phyloP scores from a whole-genome alignment of 2,329 filamentous ascomycete species.

The Monilinia laxa region DNA sequence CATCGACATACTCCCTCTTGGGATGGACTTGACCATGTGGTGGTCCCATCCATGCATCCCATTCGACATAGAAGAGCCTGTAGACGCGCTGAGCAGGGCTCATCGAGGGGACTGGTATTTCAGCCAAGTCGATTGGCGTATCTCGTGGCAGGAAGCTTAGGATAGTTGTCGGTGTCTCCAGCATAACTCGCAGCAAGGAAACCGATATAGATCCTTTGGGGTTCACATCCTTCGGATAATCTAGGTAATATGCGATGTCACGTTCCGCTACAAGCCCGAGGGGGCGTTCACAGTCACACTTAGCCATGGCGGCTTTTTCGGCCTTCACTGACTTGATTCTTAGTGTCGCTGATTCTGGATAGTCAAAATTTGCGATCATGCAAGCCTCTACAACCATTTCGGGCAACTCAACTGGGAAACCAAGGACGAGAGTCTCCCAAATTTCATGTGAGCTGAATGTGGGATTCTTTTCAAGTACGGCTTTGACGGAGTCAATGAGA shows the following conservation, averaged over 20 bases:
- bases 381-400: slow-evolving; percentile 6
- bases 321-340: background rate
- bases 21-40: background rate
- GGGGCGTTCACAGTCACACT: background rate
- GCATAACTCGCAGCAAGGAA: background rate
- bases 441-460: background rate
- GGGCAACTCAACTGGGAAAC: background rate
- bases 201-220: background rate
- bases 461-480: background rate
- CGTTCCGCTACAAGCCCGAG: background rate
- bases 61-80: slow-evolving; percentile 6
- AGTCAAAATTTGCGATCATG: background rate
- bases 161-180: background rate
- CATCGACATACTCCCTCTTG: background rate
- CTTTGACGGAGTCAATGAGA: background rate
- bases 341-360: background rate
- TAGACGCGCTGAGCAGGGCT: background rate
- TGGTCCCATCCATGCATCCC: slow-evolving; percentile 18
- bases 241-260: background rate
- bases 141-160: background rate
- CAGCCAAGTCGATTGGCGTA: background rate
- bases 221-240: background rate
- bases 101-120: background rate
- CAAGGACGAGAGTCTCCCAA: background rate
- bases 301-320: background rate